Evolutionary conservation across 192 early-diverging fungal genomes (phyloP).

Genomic region (Fimicolochytrium jonesii): DNA sequence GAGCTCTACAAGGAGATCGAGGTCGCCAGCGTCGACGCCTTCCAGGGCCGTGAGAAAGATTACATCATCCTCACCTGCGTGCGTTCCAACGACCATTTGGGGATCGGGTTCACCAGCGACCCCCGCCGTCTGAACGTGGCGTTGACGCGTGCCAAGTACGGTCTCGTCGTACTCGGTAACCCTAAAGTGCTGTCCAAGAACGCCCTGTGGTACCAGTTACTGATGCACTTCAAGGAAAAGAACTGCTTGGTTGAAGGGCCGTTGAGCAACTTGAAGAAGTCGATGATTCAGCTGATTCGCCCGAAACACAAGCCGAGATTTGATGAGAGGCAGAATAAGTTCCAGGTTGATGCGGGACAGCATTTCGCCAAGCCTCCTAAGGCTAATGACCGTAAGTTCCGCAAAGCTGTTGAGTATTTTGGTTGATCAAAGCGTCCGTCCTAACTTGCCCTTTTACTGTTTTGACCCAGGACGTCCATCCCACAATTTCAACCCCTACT

Average conservation of each 20-base stretch:
- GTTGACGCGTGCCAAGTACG: constrained; percentile 38
- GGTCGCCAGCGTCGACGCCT: constrained; percentile 95
- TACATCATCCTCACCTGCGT: constrained; percentile 98
- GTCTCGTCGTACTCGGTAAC: constrained; percentile 54
- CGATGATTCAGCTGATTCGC: constrained; percentile 78
- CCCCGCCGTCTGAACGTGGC: constrained; percentile 48
- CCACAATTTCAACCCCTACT: constrained; percentile 26
- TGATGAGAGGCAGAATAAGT: constrained; percentile 14
- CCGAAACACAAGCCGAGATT: constrained; percentile 22
- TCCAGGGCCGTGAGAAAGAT: constrained; percentile 99
- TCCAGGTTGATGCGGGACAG: constrained; percentile 30
- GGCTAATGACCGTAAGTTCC: constrained; percentile 12
- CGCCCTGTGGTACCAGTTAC: constrained; percentile 93
- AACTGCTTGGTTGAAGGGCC: constrained; percentile 90
- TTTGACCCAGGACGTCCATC: not conserved
- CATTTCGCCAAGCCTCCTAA: constrained; percentile 27
- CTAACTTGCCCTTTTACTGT: not conserved
- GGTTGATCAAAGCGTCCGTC: not conserved
- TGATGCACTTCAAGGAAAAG: constrained; percentile 88
- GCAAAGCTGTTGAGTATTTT: not conserved
- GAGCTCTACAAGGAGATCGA: constrained; percentile 99
- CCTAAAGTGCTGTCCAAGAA: constrained; percentile 92
- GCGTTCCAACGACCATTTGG: constrained; percentile 94
- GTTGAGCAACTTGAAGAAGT: constrained; percentile 79
- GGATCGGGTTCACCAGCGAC: constrained; percentile 72